Base-by-base conservation (phyloP, 345 rosid genomes). In the Eutrema heterophyllum region DNA sequence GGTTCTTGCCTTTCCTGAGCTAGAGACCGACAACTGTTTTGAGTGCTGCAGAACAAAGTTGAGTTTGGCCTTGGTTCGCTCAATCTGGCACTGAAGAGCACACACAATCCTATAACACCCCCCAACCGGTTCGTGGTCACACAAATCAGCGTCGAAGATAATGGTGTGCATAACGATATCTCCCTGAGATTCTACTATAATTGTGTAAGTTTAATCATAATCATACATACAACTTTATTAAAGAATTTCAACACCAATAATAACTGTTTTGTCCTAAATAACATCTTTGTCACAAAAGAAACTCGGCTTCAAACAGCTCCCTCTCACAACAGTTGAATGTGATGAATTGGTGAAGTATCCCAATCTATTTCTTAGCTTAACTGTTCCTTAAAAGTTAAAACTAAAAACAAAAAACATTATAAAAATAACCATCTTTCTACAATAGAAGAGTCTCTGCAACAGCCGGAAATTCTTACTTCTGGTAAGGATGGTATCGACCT, bases 401-500 rank as follows among this genome's bases (percentile, higher is more conserved):
- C 44, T 62, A 27, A 69, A 32, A 60, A 36, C 43, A 11, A 4
- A 26, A 24, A 54, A 21, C 24, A 21, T 21, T 21, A 21, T 1
- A 3, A 10, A 58, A 54, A 36, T 15, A 8, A 4, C 6, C 8
- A 18, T 68, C 29, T 76, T 69, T 76, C 45, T 69, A 69, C 75
- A 62, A 35, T 30, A 53, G 14, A 54, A 54, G 41, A 75, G 51
- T 68, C 69, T 61, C 38, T 51, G 56, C 39, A 68, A 5, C 41
- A 60, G 18, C 79, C 13, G 29, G 51, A 46, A 36, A 54, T 56
- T 72, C 66, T 80, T 76, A 86, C 68, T 87, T 82, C 54, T 86
- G 81, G 60, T 86, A 88, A 59, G 93, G 93, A 84, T 88, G 93
- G 72, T 81, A 88, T 24, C 93, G 80, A 73, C 77, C 75, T 11